A percentile compares a stretch with the other conserved stretches of the same genome.
Conservation (phyloP, 495 filamentous ascomycete species). For the Cetradonia linearis region DNA sequence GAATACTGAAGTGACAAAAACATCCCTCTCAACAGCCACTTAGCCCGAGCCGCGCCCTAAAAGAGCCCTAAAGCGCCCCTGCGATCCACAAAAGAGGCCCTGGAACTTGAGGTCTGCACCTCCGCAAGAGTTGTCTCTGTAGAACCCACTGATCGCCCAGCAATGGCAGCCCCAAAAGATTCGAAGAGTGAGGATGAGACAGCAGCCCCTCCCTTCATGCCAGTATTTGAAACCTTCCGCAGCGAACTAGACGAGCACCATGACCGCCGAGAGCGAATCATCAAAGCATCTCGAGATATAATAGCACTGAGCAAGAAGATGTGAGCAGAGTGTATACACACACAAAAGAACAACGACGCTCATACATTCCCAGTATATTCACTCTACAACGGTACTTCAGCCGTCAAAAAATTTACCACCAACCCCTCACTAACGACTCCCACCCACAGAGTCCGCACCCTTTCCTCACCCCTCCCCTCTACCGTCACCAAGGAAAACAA, state of each 20-base stretch:
- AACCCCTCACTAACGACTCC: background rate
- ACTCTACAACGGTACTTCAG: conserved; percentile 67
- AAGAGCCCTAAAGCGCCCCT: background rate
- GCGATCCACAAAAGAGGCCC: background rate
- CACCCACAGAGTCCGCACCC: conserved; percentile 48
- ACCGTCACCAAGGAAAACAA: conserved; percentile 55
- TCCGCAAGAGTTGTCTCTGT: background rate
- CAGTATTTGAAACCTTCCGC: conserved; percentile 79
- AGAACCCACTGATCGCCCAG: background rate
- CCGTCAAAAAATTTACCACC: background rate
- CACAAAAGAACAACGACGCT: conserved; percentile 9
- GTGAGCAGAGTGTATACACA: conserved; percentile 36
- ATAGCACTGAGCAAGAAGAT: conserved; percentile 96
- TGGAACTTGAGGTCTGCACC: background rate
- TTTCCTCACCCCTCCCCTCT: conserved; percentile 52
- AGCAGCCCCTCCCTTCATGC: conserved; percentile 35
- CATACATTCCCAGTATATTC: conserved; percentile 59
- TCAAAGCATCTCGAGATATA: conserved; percentile 82
- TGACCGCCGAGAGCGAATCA: conserved; percentile 78
- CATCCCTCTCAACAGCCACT: background rate
- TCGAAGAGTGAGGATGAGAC: conserved; percentile 25
- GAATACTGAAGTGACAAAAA: background rate
- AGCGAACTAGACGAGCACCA: conserved; percentile 88
- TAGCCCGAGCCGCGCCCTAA: background rate
- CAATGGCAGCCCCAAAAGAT: conserved; percentile 43